Percentiles rank a stretch among this genome's conserved stretches.
Conservation (phyloP, 208 protist genomes). For the Wallacemonas sp. region DNA sequence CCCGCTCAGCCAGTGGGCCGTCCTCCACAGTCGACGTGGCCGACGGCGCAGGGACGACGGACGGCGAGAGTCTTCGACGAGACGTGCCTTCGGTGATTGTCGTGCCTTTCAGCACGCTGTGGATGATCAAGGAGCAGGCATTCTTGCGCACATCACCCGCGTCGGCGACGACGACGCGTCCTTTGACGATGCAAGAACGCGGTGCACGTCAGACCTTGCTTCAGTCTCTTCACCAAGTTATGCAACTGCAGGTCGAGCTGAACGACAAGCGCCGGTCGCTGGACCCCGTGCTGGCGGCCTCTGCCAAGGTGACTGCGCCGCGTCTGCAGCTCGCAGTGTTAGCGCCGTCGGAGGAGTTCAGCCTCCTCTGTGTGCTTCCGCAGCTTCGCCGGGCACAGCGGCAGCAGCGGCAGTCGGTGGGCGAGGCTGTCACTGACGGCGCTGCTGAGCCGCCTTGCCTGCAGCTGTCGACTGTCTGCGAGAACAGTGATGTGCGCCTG, state of each 20-base stretch:
- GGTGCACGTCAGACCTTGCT: slow-evolving; percentile 46
- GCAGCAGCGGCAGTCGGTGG: neutral
- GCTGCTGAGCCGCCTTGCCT: slow-evolving; percentile 21
- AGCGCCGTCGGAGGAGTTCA: slow-evolving; percentile 55
- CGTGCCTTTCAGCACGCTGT: slow-evolving; percentile 63
- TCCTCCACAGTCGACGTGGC: neutral
- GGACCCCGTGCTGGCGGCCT: slow-evolving; percentile 7
- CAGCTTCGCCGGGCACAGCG: slow-evolving; percentile 15
- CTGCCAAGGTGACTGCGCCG: slow-evolving; percentile 4
- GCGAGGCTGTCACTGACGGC: no score
- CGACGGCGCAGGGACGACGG: neutral
- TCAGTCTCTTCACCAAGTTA: slow-evolving; percentile 46
- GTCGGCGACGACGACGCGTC: neutral
- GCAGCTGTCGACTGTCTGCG: slow-evolving; percentile 40
- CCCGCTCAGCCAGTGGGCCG: neutral
- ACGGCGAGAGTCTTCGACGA: neutral
- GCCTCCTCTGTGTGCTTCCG: slow-evolving; percentile 43
- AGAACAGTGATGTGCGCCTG: slow-evolving; percentile 29
- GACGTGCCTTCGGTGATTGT: slow-evolving; percentile 6
- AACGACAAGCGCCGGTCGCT: neutral
- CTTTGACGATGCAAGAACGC: slow-evolving; percentile 67
- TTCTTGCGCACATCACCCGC: slow-evolving; percentile 18
- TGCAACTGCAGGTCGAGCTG: slow-evolving; percentile 43
- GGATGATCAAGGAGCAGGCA: slow-evolving; percentile 49
- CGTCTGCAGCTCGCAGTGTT: slow-evolving; percentile 23